A percentile compares a stretch with the other conserved stretches of the same genome.
Conservation (phyloP, 306 rosid species). For the Sesbania bispinosa region DNA sequence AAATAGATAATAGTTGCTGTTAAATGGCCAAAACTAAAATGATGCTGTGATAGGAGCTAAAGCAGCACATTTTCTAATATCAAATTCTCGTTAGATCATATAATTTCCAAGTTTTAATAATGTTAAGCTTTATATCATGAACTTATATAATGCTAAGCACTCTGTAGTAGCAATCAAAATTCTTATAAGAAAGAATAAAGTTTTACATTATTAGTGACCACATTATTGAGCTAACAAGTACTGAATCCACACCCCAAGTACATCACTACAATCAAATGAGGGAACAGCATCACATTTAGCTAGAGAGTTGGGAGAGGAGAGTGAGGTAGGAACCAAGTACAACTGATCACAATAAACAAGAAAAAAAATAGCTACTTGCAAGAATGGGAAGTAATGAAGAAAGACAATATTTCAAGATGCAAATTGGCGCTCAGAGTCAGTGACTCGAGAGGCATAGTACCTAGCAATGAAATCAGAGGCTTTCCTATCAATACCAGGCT, state of each 20-base stretch:
- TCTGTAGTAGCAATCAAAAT: not conserved
- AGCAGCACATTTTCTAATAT: not conserved
- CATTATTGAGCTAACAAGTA: conserved; percentile 14
- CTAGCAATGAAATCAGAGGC: conserved; percentile 70
- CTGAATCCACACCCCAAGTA: conserved; percentile 9
- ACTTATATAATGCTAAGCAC: not conserved
- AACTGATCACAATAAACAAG: not conserved
- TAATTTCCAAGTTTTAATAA: no score
- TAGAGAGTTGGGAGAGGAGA: not conserved
- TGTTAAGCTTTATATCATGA: not conserved
- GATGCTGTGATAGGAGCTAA: not conserved
- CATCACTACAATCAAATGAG: not conserved
- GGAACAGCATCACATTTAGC: not conserved
- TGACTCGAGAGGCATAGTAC: conserved; percentile 55
- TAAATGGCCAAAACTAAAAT: not conserved
- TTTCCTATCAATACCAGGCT: conserved; percentile 76
- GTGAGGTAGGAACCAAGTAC: not conserved
- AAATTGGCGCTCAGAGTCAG: conserved; percentile 43
- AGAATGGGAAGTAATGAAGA: conserved; percentile 2
- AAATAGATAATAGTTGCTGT: not conserved
- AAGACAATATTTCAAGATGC: conserved; percentile 8
- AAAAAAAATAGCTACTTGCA: not conserved
- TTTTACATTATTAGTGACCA: conserved; percentile 18
- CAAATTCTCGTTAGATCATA: not conserved
- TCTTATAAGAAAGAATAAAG: not conserved